Evolutionary conservation across 805 yeast species (phyloP).

Genomic region (Monosporozyma solicola): DNA sequence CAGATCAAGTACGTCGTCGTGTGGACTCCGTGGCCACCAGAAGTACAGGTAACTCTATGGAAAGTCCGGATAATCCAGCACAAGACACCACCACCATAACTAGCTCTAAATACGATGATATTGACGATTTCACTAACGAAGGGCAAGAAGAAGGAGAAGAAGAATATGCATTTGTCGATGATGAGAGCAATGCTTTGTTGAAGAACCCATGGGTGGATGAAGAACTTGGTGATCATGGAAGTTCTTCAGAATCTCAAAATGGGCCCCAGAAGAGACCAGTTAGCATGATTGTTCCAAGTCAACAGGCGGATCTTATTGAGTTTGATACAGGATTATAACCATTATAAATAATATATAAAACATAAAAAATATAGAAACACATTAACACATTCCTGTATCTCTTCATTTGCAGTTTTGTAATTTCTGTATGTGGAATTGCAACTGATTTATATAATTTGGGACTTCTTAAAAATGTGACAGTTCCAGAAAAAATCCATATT

Average conservation of each 20-base stretch:
- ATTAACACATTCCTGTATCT: neutral
- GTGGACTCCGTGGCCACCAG: constrained; percentile 61
- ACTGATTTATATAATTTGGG: neutral
- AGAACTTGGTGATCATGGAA: constrained; percentile 9
- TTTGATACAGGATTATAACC: constrained; percentile 20
- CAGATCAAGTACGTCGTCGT: constrained; percentile 76
- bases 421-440: neutral
- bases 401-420: too few species aligned
- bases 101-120: constrained; percentile 17
- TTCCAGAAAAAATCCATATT: too few species aligned
- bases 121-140: constrained; percentile 26
- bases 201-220: constrained; percentile 24
- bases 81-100: neutral
- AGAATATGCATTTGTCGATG: constrained; percentile 13
- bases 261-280: constrained; percentile 12
- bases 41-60: constrained; percentile 1
- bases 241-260: constrained; percentile 3
- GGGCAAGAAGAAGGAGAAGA: constrained; percentile 11
- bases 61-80: neutral
- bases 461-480: too few species aligned
- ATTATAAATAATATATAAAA: neutral
- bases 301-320: constrained; percentile 20
- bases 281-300: constrained; percentile 6
- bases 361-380: neutral
- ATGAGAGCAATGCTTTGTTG: constrained; percentile 13